These are phyloP conservation scores for Isochrysis galbana DNA, from an alignment of 78 protist genomes.

Conservation along the genomic window DNA sequence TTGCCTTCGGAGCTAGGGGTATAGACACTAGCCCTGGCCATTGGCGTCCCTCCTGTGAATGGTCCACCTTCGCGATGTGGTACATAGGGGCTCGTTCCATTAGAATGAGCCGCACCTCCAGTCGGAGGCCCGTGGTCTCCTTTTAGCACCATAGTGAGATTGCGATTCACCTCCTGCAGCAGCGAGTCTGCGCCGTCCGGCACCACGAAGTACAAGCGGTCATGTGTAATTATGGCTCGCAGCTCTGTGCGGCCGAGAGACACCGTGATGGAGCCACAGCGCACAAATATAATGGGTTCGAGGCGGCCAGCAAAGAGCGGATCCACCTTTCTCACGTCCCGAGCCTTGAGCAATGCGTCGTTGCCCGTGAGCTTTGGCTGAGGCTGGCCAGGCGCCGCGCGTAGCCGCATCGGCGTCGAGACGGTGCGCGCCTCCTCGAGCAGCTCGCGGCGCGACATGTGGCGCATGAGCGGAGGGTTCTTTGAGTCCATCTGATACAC, in stretches of 20 bases:
- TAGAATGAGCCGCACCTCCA: neutral
- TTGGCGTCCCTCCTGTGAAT: neutral
- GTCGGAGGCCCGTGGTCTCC: neutral
- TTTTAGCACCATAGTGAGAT: neutral
- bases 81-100: neutral
- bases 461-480: neutral
- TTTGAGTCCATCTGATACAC: neutral
- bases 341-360: neutral
- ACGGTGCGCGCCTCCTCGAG: neutral
- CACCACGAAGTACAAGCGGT: neutral
- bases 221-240: neutral
- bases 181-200: conserved; percentile 7
- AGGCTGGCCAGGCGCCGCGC: neutral
- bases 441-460: neutral
- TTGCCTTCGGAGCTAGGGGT: too few relatives aligned
- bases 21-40: neutral
- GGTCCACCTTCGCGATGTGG: neutral
- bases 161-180: neutral
- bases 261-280: neutral
- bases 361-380: neutral
- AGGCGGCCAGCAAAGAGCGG: conserved; percentile 1
- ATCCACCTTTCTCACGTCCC: conserved; percentile 5
- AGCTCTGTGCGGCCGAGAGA: neutral
- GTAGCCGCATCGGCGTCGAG: neutral
- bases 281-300: neutral